These are phyloP conservation scores for Paracoccidioides lutzii DNA, from an alignment of 2,329 filamentous ascomycete species.

Conservation along the genomic window DNA sequence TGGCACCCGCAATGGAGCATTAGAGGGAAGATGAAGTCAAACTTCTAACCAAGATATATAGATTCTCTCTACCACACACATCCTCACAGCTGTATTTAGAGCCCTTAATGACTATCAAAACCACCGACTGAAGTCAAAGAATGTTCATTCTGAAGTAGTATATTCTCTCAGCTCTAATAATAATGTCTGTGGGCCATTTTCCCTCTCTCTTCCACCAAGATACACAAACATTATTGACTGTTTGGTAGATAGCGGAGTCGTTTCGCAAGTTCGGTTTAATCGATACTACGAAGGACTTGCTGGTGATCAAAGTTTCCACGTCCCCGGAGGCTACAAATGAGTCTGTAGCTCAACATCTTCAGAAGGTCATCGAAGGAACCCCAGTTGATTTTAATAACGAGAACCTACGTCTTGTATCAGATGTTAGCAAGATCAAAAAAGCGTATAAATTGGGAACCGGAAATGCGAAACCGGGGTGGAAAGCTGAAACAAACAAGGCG, in stretches of 20 bases:
- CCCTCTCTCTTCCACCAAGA: neutral
- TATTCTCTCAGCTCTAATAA: constrained; percentile 67
- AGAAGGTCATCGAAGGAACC: constrained; percentile 48
- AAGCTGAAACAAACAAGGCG: constrained; percentile 15
- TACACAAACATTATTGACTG: neutral
- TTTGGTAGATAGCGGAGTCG: constrained; percentile 66
- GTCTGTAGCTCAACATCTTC: constrained; percentile 49
- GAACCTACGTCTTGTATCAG: constrained; percentile 45
- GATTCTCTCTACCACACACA: constrained; percentile 59
- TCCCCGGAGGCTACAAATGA: constrained; percentile 35
- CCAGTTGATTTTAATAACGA: constrained; percentile 49
- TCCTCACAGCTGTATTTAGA: constrained; percentile 63
- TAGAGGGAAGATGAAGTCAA: neutral
- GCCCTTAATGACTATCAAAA: constrained; percentile 56
- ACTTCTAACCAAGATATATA: constrained; percentile 20
- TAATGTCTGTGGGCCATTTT: constrained; percentile 45
- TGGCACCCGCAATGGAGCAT: neutral
- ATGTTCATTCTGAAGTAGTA: constrained; percentile 81
- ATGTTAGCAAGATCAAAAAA: constrained; percentile 61
- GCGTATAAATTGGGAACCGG: constrained; percentile 68
- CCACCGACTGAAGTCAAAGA: constrained; percentile 58
- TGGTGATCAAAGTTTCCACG: constrained; percentile 66
- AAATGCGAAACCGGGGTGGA: constrained; percentile 26
- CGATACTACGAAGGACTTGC: constrained; percentile 55
- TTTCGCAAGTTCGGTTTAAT: constrained; percentile 80